Evolutionary conservation across 73 alveolate species (phyloP), one percentile per base, ranked within the genome.

Genomic region (Blepharisma stoltei): DNA sequence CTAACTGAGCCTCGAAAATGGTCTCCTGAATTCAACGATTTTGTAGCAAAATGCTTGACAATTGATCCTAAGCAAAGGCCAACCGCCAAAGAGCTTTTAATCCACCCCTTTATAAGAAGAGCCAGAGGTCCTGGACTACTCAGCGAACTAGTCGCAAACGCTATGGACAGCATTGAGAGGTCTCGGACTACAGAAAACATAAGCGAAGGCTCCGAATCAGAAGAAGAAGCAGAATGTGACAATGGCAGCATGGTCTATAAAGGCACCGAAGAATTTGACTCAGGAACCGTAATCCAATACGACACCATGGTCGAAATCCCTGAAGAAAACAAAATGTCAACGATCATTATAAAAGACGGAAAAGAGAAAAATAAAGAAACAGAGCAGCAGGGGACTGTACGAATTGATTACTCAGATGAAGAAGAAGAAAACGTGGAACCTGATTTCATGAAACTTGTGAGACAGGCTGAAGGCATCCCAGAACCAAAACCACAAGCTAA

Each of bases 61-160:
- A 70, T 95, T 44, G 97, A 95, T 65, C 98, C 98, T 0, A 88
- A 88, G 27, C 76, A 91, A 41, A 85, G 99, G 43, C 99, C 99
- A n/a, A 82, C 95, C 1, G 97, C 99, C 0, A 88, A 90, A 75
- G 98, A 96, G 65, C 83, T 96, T 71, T 82, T 94, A 1, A 73
- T 81, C 38, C 97, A 96, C 82, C 96, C 97, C 20, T 94, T 94
- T 80, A 91, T 91, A 9, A 23, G 67, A 23, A 81, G 82, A 75
- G 78, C 91, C 20, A 71, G 84, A 68, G 91, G 92, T 6, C 85
- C 89, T 32, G 85, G 79, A 65, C 76, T 79, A 14, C 89, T 94
- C 27, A 46, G 84, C 1, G 93, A 94, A 50, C 60, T 89, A 49
- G 90, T 91, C 21, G 93, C 88, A 54, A 81, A 65, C 55, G 82